phyloP scores from a whole-genome alignment of 805 yeast species.

The Candida incommunis region DNA sequence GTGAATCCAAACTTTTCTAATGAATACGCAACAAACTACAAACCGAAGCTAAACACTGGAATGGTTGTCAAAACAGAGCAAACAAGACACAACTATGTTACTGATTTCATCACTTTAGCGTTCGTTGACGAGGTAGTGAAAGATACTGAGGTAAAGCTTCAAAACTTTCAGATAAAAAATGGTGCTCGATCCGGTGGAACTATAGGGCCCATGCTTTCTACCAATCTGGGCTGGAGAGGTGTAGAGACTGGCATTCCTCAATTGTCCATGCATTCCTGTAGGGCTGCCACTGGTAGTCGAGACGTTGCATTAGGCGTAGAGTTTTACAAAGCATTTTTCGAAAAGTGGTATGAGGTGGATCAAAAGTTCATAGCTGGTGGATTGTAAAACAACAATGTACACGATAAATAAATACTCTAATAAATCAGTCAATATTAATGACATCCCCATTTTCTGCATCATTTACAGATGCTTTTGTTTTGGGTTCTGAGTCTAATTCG shows the following conservation, averaged over 20 bases:
- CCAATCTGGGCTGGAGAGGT: conserved; percentile 76
- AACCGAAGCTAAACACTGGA: conserved; percentile 73
- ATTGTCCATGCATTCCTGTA: conserved; percentile 81
- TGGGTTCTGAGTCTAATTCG: too few species aligned
- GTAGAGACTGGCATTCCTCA: conserved; percentile 87
- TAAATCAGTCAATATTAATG: not conserved
- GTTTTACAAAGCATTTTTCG: conserved; percentile 50
- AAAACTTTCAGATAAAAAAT: conserved; percentile 83
- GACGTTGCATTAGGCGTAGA: conserved; percentile 53
- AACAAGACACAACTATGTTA: conserved; percentile 78
- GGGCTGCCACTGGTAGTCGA: conserved; percentile 77
- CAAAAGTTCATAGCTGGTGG: not conserved
- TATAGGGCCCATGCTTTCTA: conserved; percentile 85
- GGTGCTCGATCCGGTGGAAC: conserved; percentile 94
- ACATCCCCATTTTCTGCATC: too few species aligned
- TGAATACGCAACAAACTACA: conserved; percentile 63
- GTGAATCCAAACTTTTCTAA: conserved; percentile 82
- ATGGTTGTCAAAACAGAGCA: conserved; percentile 92
- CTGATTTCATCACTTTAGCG: conserved; percentile 82
- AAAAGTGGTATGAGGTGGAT: conserved; percentile 7
- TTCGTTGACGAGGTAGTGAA: conserved; percentile 61
- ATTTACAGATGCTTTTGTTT: too few species aligned
- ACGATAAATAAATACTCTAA: too few species aligned
- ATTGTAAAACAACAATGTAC: not conserved
- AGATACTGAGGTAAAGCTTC: conserved; percentile 61